phyloP scores from a whole-genome alignment of 1,139 yeast species.

The Petasospora rhodanensis region DNA sequence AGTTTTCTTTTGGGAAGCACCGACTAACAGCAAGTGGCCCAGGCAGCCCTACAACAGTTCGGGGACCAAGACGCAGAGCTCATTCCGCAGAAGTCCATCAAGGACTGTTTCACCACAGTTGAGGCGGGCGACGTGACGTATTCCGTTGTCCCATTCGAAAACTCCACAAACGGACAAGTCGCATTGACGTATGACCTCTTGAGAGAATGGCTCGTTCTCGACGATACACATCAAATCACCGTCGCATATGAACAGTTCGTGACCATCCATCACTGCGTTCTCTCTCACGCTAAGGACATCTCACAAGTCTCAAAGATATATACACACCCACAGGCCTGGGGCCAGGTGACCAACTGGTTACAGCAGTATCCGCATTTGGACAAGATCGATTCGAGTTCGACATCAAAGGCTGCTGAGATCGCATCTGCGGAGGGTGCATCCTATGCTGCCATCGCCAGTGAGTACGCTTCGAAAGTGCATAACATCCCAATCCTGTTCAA shows the following conservation, averaged over 20 bases:
- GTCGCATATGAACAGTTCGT: conserved; percentile 81
- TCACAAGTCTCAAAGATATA: conserved; percentile 52
- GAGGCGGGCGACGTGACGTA: conserved; percentile 46
- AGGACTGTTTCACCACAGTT: conserved; percentile 58
- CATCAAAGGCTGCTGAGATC: conserved; percentile 77
- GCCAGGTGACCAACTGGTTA: conserved; percentile 67
- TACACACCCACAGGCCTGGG: conserved; percentile 99
- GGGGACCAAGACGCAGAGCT: conserved; percentile 32
- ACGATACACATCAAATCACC: conserved; percentile 35
- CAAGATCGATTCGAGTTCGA: conserved; percentile 65
- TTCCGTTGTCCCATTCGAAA: conserved; percentile 89
- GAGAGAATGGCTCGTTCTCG: conserved; percentile 52
- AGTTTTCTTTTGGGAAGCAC: background rate
- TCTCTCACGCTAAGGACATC: conserved; percentile 45
- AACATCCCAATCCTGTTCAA: conserved; percentile 51
- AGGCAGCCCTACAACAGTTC: conserved; percentile 80
- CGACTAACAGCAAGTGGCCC: background rate
- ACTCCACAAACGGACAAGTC: conserved; percentile 93
- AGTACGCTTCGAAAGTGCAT: conserved; percentile 62
- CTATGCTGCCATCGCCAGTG: conserved; percentile 54
- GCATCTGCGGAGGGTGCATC: conserved; percentile 39
- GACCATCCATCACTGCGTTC: conserved; percentile 71
- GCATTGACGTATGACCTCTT: conserved; percentile 78
- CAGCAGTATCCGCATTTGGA: conserved; percentile 35
- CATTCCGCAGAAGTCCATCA: conserved; percentile 26